A percentile compares a stretch with the other conserved stretches of the same genome.
phyloP scores from a whole-genome alignment of 2,329 filamentous ascomycete species.

The Didymella exigua region DNA sequence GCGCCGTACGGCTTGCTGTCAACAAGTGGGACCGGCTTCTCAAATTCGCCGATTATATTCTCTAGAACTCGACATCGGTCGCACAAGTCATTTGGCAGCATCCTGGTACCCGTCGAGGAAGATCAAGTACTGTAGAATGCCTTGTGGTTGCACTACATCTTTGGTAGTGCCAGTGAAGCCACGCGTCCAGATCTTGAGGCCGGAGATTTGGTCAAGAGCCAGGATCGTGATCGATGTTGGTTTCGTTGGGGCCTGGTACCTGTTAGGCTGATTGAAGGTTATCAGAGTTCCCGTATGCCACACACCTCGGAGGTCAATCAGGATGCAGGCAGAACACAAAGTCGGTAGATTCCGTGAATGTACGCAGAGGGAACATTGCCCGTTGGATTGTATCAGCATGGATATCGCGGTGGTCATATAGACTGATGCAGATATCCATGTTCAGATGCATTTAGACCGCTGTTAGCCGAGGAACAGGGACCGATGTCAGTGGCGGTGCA shows the following conservation, averaged over 20 bases:
- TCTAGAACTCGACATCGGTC: not conserved
- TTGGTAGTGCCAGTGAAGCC: too few species aligned
- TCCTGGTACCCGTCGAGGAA: not conserved
- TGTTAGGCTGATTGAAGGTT: not conserved
- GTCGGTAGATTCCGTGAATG: not conserved
- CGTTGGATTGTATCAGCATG: not conserved
- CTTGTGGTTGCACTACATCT: not conserved
- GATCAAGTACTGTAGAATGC: not conserved
- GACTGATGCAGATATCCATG: not conserved
- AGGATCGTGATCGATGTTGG: not conserved
- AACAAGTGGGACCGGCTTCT: not conserved
- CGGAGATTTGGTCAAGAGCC: not conserved
- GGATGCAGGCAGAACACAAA: not conserved
- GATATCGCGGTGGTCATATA: not conserved
- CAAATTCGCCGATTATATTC: not conserved
- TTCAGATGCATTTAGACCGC: not conserved
- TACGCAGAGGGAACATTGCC: not conserved
- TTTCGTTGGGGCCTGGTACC: not conserved
- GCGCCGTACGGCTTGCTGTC: not conserved
- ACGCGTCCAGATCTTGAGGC: too few species aligned
- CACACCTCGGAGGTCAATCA: not conserved
- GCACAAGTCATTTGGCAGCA: not conserved
- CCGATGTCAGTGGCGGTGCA: slow-evolving; percentile 2
- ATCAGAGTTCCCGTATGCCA: not conserved
- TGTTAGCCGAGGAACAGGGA: not conserved